Base-by-base conservation (phyloP, 2,329 filamentous ascomycete species). In the Botrytis deweyae region DNA sequence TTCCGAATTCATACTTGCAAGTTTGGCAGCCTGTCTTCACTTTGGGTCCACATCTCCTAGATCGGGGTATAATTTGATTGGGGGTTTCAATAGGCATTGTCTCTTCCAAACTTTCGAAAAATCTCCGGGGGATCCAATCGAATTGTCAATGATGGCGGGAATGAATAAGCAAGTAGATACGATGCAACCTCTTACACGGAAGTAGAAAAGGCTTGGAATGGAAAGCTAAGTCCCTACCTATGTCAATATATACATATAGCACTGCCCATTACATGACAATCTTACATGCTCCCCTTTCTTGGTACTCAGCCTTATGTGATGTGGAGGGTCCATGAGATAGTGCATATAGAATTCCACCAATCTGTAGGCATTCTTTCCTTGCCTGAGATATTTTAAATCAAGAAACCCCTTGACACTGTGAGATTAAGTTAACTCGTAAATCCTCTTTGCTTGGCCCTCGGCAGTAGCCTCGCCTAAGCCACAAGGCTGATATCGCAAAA, bases 21-120 rank as follows among this genome's bases (percentile, higher is more conserved):
- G 72, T 74, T 58, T 49, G 68, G 38, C 72, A 74, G 18, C 72
- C 72, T 29, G 72, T 74, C 42, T 62, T 74, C 14, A 66, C 68
- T 72, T 72, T 72, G 6, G 68, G 40, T 29, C 69, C 69, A 42
- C 72, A 25, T 67, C 38, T 65, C 42, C 72, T 62, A 16, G 40
- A 38, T 16, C 72, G 72, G 14, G 58, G 18, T 42, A 29, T 42
- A 16, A 68, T 42, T 58, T 68, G 25, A 38, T 58, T 42, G 14
- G 55, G 38, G 36, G 25, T 44, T 36, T 64, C 40, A n/a, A 29
- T 29, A 38, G 33, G 4, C 68, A 70, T 64, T 6, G 12, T 61
- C 22, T 44, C 29, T 70, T 64, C 49, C 14, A 18, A 29, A n/a
- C 4, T 36, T 46, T 46, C 68, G 10, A 44, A 46, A 7, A 14